Base-by-base conservation (phyloP, 257 asterid genomes). In the Pogostemon cablin region DNA sequence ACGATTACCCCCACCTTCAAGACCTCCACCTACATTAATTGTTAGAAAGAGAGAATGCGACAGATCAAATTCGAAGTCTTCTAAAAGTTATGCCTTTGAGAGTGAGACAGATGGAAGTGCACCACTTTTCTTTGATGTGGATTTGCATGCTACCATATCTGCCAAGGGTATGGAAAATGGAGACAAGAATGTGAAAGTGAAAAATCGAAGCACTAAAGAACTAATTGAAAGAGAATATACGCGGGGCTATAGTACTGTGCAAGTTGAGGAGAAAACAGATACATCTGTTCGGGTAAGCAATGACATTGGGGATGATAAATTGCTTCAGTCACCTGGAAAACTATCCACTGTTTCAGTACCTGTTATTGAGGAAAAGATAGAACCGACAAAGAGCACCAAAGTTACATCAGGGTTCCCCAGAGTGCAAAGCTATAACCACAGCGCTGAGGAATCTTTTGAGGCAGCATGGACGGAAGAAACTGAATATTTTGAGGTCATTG, bases 1-100 rank as follows among this genome's bases (percentile, higher is more conserved):
- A 68, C 75, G 67, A 50, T 73, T 93, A 82, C 96, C 98, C 7
- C 96, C 97, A 64, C 98, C 98, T 75, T 82, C 97, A 63, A 91
- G 98, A 77, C 92, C 95, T 35, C 97, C 97, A 6, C 97, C 98
- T 57, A 82, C 72, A 47, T 83, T 84, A 65, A 82, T 76, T 75
- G 79, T 65, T 64, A 77, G 76, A 69, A 86, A 76, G 56, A 78
- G 81, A 62, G 82, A 53, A 35, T 25, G 53, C 46, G 78, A 72
- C 48, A 67, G 55, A 64, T 78, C 70, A 46, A 74, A 77, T 67
- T 65, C 84, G 68, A 76, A 77, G 75, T 73, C 82, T 67, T 80
- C 81, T 55, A 80, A 78, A 67, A 80, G 72, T 78, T 77, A 65
- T 83, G 61, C 81, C 62, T 69, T 69, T 77, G 88, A 86, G 49